Evolutionary conservation across 306 rosid genomes (phyloP).

Genomic region (Dalbergia cultrata): DNA sequence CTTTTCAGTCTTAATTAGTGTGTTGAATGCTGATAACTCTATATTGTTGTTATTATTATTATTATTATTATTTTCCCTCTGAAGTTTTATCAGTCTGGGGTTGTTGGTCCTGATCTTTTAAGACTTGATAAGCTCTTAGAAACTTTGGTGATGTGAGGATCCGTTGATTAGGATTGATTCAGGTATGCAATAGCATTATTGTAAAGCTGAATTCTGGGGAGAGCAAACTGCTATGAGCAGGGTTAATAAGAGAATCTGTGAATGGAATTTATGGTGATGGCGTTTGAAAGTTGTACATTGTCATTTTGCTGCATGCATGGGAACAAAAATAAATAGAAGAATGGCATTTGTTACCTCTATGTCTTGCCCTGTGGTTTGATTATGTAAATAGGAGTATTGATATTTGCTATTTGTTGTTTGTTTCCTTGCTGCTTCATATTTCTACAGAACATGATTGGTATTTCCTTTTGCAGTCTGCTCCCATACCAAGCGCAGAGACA

Average conservation of each 20-base stretch:
- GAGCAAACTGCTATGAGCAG: not conserved
- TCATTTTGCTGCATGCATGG: constrained; percentile 14
- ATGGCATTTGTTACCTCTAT: not conserved
- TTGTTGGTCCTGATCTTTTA: not conserved
- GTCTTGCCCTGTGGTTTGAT: constrained; percentile 11
- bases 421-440: constrained; percentile 10
- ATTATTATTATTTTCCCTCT: not conserved
- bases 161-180: not conserved
- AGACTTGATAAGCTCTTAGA: constrained; percentile 12
- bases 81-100: not conserved
- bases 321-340: not conserved
- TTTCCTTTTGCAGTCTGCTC: constrained; percentile 68
- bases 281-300: not conserved
- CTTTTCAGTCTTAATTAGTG: not conserved
- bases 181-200: not conserved
- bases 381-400: not conserved
- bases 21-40: not conserved
- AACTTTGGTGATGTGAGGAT: not conserved
- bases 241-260: constrained; percentile 13
- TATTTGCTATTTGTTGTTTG: not conserved
- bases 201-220: constrained; percentile 4
- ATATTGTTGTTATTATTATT: not conserved
- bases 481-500: constrained; percentile 68
- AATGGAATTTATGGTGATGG: constrained; percentile 17
- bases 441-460: constrained; percentile 20